These are phyloP conservation scores for Flammula alnicola DNA, from an alignment of 1,284 basidiomycete genomes.

Conservation along the genomic window DNA sequence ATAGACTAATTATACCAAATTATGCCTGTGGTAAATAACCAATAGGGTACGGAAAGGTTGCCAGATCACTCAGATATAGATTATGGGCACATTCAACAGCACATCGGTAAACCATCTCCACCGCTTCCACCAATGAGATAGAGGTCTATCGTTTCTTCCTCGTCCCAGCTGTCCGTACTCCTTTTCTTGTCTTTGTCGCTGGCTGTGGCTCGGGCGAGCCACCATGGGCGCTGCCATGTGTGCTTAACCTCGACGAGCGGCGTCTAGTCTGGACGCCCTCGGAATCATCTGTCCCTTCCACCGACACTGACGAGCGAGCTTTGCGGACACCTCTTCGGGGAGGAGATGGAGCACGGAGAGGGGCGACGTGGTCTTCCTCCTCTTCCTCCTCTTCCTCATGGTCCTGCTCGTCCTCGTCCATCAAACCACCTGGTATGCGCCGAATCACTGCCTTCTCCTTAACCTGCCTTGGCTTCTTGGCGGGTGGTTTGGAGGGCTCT, in stretches of 20 bases:
- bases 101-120: neutral
- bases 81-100: too few species aligned
- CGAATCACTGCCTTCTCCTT: conserved; percentile 31
- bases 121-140: too few species aligned
- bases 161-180: conserved; percentile 13
- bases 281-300: conserved; percentile 36
- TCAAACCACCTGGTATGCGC: conserved; percentile 60
- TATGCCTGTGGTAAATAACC: too few species aligned
- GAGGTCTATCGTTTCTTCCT: conserved; percentile 33
- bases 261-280: conserved; percentile 41
- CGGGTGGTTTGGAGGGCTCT: conserved; percentile 24
- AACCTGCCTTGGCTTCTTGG: conserved; percentile 26
- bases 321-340: conserved; percentile 26
- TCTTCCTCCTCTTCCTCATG: conserved; percentile 36
- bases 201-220: conserved; percentile 23
- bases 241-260: conserved; percentile 45
- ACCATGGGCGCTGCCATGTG: conserved; percentile 22
- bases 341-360: conserved; percentile 48
- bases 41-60: too few species aligned
- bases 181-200: conserved; percentile 16
- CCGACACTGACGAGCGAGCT: conserved; percentile 33
- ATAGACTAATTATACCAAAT: too few species aligned
- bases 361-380: conserved; percentile 56
- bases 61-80: too few species aligned
- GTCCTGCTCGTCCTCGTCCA: conserved; percentile 53